Evolutionary conservation across 345 rosid genomes (phyloP), one percentile per base, ranked within the genome.

Genomic region (Salix purpurea): DNA sequence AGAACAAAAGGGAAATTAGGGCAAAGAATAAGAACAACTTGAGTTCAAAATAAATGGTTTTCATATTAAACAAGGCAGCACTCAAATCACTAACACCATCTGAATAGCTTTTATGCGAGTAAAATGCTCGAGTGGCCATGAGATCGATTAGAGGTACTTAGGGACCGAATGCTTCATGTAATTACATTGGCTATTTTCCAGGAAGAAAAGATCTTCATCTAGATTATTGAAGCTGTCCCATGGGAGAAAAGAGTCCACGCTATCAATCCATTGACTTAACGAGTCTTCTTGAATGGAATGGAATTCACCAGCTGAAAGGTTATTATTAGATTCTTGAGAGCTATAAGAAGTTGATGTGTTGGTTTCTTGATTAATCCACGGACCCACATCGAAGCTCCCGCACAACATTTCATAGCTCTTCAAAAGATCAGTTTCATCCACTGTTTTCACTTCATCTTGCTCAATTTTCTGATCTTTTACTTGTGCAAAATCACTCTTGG

Each of bases 181-280:
- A 46, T 46, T 74, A 70, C 48, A 69, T 16, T 16, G 67, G 42
- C 9, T 71, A 80, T 75, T 79, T 72, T 77, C 84, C 79, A 70
- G 74, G 76, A 18, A 83, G 79, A 71, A 83, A 79, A 85, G 44
- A 64, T 78, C 87, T 76, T 87, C 88, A 61, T 85, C 92, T 36
- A 83, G 75, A 74, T 76, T 79, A 77, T 69, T 72, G 81, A 87
- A 88, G 42, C 75, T 72, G 67, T 90, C 92, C 98, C 96, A 91
- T 19, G 87, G 81, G 37, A 92, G 79, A 40, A 89, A 74, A 66
- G 93, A 89, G 79, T 91, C 94, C 50, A 80, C 86, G 74, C 87
- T 77, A 46, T 87, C 90, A 75, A 87, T 80, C 91, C 90, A 87
- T 61, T 87, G 89, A 39, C 82, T 82, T 62, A 86, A 30, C 32